These are phyloP conservation scores for Didymellaceae sp. DNA, from an alignment of 2,329 filamentous ascomycete species.

Conservation along the genomic window DNA sequence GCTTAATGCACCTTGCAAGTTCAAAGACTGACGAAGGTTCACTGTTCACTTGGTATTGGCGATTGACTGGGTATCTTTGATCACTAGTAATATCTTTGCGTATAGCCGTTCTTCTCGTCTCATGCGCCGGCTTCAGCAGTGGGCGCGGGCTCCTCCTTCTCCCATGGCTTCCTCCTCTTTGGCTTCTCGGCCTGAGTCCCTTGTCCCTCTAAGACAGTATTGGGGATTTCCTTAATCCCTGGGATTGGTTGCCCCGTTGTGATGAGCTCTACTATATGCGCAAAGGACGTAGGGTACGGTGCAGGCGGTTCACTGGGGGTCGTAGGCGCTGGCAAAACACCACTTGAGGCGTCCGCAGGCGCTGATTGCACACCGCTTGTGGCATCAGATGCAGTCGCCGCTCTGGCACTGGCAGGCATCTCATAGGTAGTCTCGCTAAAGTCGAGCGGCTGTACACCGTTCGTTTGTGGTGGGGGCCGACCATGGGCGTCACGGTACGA, in stretches of 20 bases:
- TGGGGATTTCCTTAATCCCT: conserved; percentile 85
- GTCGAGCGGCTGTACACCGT: conserved; percentile 21
- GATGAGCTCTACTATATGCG: conserved; percentile 84
- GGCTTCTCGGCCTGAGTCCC: conserved; percentile 62
- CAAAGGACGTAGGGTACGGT: conserved; percentile 81
- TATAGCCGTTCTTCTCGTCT: background rate
- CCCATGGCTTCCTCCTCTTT: conserved; percentile 79
- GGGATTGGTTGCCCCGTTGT: conserved; percentile 82
- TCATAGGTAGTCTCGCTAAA: conserved; percentile 12
- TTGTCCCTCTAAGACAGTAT: conserved; percentile 75
- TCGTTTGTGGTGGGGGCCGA: conserved; percentile 29
- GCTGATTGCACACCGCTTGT: too few species aligned
- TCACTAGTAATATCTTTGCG: background rate
- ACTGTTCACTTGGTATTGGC: background rate
- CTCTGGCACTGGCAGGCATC: background rate
- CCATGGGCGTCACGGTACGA: conserved; percentile 60
- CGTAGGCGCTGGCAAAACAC: conserved; percentile 34
- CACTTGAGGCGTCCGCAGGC: conserved; percentile 15
- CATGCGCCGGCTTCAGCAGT: background rate
- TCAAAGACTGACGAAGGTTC: background rate
- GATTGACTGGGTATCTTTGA: background rate
- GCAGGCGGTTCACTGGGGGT: conserved; percentile 56
- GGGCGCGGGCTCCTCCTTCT: conserved; percentile 60
- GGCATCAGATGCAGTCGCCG: background rate
- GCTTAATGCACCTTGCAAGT: background rate